A percentile compares a stretch with the other conserved stretches of the same genome.
phyloP scores from a whole-genome alignment of 495 filamentous ascomycete genomes.

The Podospora didyma region DNA sequence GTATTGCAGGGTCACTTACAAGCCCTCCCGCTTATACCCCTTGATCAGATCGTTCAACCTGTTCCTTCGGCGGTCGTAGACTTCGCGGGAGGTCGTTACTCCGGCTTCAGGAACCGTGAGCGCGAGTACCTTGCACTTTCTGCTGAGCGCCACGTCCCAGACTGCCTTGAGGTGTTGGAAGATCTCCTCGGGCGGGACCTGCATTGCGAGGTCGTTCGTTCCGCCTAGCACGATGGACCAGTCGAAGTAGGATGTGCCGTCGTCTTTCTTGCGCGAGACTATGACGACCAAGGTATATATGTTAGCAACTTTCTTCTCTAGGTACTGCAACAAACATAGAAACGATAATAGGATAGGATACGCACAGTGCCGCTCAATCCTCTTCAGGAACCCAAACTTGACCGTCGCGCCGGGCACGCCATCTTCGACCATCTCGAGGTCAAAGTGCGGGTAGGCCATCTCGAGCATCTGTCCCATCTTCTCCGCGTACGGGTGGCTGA shows the following conservation, averaged over 20 bases:
- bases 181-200: slow-evolving; percentile 28
- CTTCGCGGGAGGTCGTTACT: slow-evolving; percentile 2
- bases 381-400: slow-evolving; percentile 38
- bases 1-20: no score
- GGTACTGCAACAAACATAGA: no score
- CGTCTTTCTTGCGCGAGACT: neutral
- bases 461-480: slow-evolving; percentile 35
- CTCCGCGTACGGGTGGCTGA: slow-evolving; percentile 50
- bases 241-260: slow-evolving; percentile 25
- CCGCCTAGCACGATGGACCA: slow-evolving; percentile 54
- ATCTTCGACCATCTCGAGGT: slow-evolving; percentile 33
- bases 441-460: slow-evolving; percentile 34
- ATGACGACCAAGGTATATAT: no score
- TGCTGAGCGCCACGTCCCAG: slow-evolving; percentile 44
- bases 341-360: slow-evolving; percentile 1
- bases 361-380: slow-evolving; percentile 45
- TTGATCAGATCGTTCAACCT: slow-evolving; percentile 52
- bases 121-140: slow-evolving; percentile 51
- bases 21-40: slow-evolving; percentile 37
- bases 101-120: slow-evolving; percentile 56
- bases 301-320: no score
- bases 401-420: slow-evolving; percentile 52
- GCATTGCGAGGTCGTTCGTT: slow-evolving; percentile 38
- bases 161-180: slow-evolving; percentile 35
- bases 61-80: slow-evolving; percentile 35